Evolutionary conservation across 2,329 filamentous ascomycete species (phyloP).

Genomic region (Ascochyta koolunga): DNA sequence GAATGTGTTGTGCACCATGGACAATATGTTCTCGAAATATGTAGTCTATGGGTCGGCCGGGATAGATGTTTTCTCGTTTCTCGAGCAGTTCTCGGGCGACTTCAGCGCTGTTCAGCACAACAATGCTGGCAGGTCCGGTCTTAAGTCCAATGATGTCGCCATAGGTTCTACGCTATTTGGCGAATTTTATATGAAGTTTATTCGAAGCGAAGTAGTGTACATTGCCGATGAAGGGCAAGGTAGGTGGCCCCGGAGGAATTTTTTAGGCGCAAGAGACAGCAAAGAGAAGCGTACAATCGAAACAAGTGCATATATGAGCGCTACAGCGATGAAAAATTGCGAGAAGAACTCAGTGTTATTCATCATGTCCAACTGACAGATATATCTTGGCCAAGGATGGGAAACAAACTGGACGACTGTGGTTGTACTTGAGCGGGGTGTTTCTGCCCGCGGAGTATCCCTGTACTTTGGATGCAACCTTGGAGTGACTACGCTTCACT

Average conservation of each 20-base stretch:
- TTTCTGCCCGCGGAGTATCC: too few relatives aligned
- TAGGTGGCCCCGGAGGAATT: constrained; percentile 35
- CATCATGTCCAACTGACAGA: too few relatives aligned
- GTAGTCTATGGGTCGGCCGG: constrained; percentile 38
- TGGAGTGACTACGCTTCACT: too few relatives aligned
- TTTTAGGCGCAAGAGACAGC: not conserved
- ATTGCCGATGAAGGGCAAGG: constrained; percentile 43
- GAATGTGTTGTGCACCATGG: not conserved
- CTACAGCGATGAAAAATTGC: not conserved
- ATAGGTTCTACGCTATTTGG: constrained; percentile 44
- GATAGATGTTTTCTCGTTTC: constrained; percentile 58
- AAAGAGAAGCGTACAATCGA: constrained; percentile 3
- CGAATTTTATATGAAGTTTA: constrained; percentile 33
- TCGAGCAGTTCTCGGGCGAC: constrained; percentile 59
- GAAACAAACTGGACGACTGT: too few relatives aligned
- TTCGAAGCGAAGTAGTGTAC: constrained; percentile 37
- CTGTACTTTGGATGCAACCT: too few relatives aligned
- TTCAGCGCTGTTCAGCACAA: constrained; percentile 55
- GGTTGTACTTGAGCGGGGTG: not conserved
- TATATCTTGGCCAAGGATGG: too few relatives aligned
- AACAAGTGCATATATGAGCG: not conserved
- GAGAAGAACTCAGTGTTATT: not conserved
- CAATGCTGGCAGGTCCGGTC: constrained; percentile 40
- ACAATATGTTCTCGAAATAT: constrained; percentile 48
- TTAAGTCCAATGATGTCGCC: constrained; percentile 43